Percentiles rank a stretch among this genome's conserved stretches.
Evolutionary conservation across 345 rosid genomes (phyloP).

Genomic region (Eucalyptus caleyi): DNA sequence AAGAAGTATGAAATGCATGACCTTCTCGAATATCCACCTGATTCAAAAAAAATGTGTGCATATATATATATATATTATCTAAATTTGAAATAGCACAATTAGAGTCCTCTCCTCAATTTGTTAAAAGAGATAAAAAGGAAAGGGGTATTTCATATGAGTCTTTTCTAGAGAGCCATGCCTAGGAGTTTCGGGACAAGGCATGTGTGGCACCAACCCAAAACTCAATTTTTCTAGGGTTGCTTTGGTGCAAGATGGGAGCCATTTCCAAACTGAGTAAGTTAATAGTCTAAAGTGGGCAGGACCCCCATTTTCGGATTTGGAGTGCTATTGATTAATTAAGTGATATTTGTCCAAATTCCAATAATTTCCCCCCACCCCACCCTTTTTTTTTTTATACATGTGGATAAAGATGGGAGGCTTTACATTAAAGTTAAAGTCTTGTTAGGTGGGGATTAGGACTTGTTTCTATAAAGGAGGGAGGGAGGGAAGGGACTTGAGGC

Average conservation of each 20-base stretch:
- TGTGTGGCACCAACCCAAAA: background rate
- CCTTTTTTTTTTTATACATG: background rate
- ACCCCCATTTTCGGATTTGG: background rate
- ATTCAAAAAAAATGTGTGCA: background rate
- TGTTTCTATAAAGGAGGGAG: background rate
- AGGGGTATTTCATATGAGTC: background rate
- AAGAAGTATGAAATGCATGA: background rate
- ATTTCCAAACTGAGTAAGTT: background rate
- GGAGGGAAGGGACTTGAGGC: background rate
- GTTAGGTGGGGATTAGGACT: constrained; percentile 12
- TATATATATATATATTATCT: background rate
- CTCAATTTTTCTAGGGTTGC: background rate
- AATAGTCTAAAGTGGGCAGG: background rate
- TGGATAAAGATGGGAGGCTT: background rate
- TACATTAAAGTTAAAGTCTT: constrained; percentile 2
- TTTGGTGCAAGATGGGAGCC: background rate
- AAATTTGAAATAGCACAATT: background rate
- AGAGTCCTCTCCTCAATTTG: background rate
- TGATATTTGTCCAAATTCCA: background rate
- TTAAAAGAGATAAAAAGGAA: background rate
- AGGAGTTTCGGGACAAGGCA: background rate
- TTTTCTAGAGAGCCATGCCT: background rate
- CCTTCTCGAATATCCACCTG: background rate
- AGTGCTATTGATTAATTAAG: background rate
- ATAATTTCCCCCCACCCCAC: background rate